Conservation (phyloP, 768 basidiomycete species). For the Neoboletus subvelutipes region DNA sequence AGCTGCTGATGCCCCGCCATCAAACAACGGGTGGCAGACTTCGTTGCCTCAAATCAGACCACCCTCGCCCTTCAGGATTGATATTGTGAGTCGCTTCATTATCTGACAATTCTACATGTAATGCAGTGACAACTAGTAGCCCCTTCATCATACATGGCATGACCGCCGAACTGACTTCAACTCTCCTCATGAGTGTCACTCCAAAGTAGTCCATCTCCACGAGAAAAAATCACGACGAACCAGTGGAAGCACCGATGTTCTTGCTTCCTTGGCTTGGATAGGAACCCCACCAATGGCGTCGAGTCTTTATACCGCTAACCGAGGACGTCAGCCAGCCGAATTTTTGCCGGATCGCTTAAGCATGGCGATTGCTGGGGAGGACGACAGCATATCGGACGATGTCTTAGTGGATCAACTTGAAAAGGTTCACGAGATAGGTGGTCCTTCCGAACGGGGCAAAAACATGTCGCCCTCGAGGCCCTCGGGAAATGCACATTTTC, state of each 20-base stretch:
- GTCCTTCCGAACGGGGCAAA: neutral
- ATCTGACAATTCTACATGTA: neutral
- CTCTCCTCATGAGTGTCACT: neutral
- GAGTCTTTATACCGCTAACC: neutral
- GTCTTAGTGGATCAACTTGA: conserved; percentile 49
- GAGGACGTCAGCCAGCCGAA: neutral
- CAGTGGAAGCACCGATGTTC: conserved; percentile 23
- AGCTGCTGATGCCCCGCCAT: neutral
- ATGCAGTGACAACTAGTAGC: conserved; percentile 22
- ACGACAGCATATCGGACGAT: conserved; percentile 51
- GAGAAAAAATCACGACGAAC: conserved; percentile 7
- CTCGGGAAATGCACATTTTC: neutral
- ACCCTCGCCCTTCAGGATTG: conserved; percentile 27
- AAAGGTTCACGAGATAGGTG: conserved; percentile 35
- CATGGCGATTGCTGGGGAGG: conserved; percentile 49
- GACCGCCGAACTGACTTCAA: conserved; percentile 24
- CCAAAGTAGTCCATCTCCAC: neutral
- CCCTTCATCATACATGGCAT: conserved; percentile 32
- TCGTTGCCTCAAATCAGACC: conserved; percentile 23
- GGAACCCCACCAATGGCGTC: conserved; percentile 13
- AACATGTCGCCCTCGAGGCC: neutral
- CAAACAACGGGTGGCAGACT: neutral
- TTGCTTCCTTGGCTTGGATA: conserved; percentile 37
- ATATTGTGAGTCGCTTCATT: conserved; percentile 23
- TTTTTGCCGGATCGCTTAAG: conserved; percentile 9